phyloP scores from a whole-genome alignment of 169 alveolate genomes.

The Plasmodium chabaudi region DNA sequence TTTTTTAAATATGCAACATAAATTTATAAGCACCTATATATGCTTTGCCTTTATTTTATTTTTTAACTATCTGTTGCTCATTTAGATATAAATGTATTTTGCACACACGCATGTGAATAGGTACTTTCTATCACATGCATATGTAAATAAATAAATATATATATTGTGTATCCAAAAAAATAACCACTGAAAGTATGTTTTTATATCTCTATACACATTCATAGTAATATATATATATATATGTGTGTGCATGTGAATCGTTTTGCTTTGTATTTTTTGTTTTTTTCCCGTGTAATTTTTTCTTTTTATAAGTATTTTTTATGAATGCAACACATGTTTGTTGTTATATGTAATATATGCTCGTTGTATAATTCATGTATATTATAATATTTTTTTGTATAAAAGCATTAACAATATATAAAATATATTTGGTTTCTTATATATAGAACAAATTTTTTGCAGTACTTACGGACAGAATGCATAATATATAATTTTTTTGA shows the following conservation, averaged over 20 bases:
- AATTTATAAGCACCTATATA: neutral
- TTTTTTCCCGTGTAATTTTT: neutral
- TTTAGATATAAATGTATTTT: neutral
- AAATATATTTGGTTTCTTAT: constrained; percentile 4
- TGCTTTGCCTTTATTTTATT: neutral
- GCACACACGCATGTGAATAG: constrained; percentile 15
- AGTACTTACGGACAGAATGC: constrained; percentile 11
- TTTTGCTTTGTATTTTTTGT: constrained; percentile 2
- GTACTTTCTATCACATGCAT: neutral
- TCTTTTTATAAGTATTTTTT: neutral
- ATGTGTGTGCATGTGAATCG: neutral
- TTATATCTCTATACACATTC: constrained; percentile 4
- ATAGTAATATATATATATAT: constrained; percentile 8
- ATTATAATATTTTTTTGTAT: constrained; percentile 12
- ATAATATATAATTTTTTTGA: constrained; percentile 17
- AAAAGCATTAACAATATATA: constrained; percentile 20
- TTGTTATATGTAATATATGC: neutral
- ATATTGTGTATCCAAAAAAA: constrained; percentile 9
- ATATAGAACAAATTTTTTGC: neutral
- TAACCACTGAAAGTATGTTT: neutral
- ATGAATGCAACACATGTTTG: neutral
- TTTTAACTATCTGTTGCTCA: neutral
- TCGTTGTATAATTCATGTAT: neutral
- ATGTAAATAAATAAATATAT: constrained; percentile 1
- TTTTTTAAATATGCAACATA: neutral